Percentiles rank a stretch among this genome's conserved stretches.
These are phyloP conservation scores for Limtongia smithiae DNA, from an alignment of 805 yeast species.

Conservation along the genomic window DNA sequence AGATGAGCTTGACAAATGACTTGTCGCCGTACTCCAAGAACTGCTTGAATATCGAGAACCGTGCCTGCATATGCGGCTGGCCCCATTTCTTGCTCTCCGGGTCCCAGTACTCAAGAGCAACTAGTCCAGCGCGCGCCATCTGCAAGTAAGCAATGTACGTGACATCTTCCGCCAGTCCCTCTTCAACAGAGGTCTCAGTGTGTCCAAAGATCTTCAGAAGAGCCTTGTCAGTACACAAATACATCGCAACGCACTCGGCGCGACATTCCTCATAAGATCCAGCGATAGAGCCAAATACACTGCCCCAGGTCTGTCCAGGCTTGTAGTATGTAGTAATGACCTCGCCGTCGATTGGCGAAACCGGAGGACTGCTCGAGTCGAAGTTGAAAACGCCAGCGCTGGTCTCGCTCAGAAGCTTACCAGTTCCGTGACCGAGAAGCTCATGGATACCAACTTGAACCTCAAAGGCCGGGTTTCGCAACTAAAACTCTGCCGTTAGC, in stretches of 20 bases:
- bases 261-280: conserved; percentile 92
- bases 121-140: conserved; percentile 85
- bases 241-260: conserved; percentile 87
- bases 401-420: conserved; percentile 65
- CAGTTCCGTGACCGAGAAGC: conserved; percentile 86
- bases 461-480: conserved; percentile 72
- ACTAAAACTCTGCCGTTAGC: too few relatives aligned
- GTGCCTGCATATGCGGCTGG: conserved; percentile 91
- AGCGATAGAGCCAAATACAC: conserved; percentile 73
- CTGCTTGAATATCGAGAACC: conserved; percentile 78
- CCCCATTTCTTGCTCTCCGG: conserved; percentile 83
- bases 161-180: conserved; percentile 44
- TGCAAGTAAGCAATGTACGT: conserved; percentile 65
- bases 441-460: conserved; percentile 94
- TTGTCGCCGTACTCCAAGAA: conserved; percentile 60
- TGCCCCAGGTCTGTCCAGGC: conserved; percentile 87
- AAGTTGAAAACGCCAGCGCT: conserved; percentile 67
- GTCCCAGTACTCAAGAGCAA: conserved; percentile 84
- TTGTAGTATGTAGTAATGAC: conserved; percentile 69
- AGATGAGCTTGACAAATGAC: conserved; percentile 51
- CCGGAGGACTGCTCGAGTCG: conserved; percentile 59
- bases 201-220: conserved; percentile 73
- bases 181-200: conserved; percentile 45
- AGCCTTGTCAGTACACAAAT: conserved; percentile 63
- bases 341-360: conserved; percentile 53